phyloP scores from a whole-genome alignment of 1,284 basidiomycete species.

The Tetrapyrgos nigripes region DNA sequence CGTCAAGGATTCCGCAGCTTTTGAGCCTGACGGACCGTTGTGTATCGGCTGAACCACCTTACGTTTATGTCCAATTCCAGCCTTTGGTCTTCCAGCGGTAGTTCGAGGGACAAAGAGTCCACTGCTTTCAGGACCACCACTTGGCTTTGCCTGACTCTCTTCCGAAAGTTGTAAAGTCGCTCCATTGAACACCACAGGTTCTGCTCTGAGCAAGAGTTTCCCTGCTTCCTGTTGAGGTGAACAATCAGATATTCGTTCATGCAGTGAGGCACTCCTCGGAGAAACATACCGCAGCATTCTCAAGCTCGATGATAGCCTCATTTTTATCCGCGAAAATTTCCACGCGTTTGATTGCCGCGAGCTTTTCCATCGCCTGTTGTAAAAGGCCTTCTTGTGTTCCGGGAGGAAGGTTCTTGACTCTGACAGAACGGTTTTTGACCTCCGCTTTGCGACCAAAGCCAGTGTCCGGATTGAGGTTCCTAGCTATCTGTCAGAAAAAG shows the following conservation, averaged over 20 bases:
- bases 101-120: slow-evolving; percentile 70
- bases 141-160: slow-evolving; percentile 48
- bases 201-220: slow-evolving; percentile 70
- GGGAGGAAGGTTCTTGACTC: slow-evolving; percentile 76
- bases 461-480: slow-evolving; percentile 52
- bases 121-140: slow-evolving; percentile 36
- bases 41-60: slow-evolving; percentile 32
- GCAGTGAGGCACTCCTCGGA: not conserved
- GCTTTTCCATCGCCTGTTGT: slow-evolving; percentile 87
- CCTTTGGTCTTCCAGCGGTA: slow-evolving; percentile 68
- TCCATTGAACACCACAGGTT: slow-evolving; percentile 73
- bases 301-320: slow-evolving; percentile 83
- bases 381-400: slow-evolving; percentile 82
- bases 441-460: slow-evolving; percentile 69
- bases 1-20: no score
- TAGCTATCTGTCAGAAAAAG: slow-evolving; percentile 24
- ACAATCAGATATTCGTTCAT: slow-evolving; percentile 2
- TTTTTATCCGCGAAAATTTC: slow-evolving; percentile 72
- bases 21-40: slow-evolving; percentile 22
- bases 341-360: slow-evolving; percentile 73
- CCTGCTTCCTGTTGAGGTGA: slow-evolving; percentile 70
- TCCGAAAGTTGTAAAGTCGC: slow-evolving; percentile 61
- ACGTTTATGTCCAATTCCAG: slow-evolving; percentile 66
- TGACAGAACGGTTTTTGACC: slow-evolving; percentile 71
- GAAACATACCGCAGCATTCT: slow-evolving; percentile 68